Conservation (phyloP, 371 early-diverging fungal species). For the Vairimorpha necatrix region DNA sequence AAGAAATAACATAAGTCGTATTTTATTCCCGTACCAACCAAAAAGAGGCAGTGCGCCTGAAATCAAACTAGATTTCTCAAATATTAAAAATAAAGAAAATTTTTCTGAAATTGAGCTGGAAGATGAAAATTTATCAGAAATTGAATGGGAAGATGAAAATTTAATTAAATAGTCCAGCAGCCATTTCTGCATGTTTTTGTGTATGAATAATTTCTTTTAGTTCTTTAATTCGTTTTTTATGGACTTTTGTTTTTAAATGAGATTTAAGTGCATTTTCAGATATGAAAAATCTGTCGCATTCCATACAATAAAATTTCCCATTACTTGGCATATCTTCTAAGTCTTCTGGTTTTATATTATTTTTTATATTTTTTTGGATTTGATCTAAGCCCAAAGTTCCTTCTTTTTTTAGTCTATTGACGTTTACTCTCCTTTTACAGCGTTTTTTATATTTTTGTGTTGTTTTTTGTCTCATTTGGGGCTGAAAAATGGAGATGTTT, state of each 20-base stretch:
- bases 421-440: constrained; percentile 1
- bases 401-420: constrained; percentile 8
- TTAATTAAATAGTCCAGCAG: constrained; percentile 19
- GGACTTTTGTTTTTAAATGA: constrained; percentile 28
- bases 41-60: too few relatives aligned
- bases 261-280: constrained; percentile 16
- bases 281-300: constrained; percentile 48
- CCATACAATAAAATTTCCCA: constrained; percentile 38
- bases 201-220: constrained; percentile 11
- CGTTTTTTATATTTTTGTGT: not conserved
- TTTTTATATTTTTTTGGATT: constrained; percentile 17
- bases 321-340: constrained; percentile 17
- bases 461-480: constrained; percentile 5
- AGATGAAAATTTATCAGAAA: not conserved
- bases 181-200: constrained; percentile 36
- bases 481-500: not conserved
- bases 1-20: constrained; percentile 15
- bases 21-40: constrained; percentile 25
- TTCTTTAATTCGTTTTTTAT: constrained; percentile 29
- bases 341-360: not conserved
- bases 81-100: constrained; percentile 13
- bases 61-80: not conserved
- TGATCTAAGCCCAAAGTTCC: constrained; percentile 6
- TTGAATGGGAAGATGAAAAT: not conserved
- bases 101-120: not conserved